These are phyloP conservation scores for Smithsoniella earleae DNA, from an alignment of 163 green algal species.

Conservation along the genomic window DNA sequence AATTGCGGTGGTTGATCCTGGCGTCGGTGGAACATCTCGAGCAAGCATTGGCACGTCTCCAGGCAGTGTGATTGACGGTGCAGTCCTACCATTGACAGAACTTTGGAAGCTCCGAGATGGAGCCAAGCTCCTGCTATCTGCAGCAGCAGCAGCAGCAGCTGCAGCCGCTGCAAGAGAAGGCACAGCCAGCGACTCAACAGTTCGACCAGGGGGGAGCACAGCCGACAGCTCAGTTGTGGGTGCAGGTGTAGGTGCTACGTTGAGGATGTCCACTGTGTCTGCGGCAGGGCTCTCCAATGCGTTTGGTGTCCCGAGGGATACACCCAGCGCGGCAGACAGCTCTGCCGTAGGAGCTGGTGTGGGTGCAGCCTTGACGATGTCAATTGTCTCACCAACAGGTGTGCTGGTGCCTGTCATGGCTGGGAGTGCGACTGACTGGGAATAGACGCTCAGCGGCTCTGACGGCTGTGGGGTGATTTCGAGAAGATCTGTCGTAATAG, in stretches of 20 bases:
- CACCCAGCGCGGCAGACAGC: constrained; percentile 1
- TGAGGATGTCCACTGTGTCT: constrained; percentile 5
- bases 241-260: neutral
- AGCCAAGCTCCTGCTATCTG: too few relatives aligned
- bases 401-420: neutral
- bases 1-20: constrained; percentile 10
- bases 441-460: neutral
- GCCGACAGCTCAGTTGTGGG: constrained; percentile 16
- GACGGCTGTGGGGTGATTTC: neutral
- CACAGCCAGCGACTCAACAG: neutral
- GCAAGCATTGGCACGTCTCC: too few relatives aligned
- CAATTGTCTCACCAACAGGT: neutral
- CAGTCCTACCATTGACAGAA: too few relatives aligned
- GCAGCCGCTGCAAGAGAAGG: neutral
- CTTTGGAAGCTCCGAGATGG: neutral
- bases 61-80: too few relatives aligned
- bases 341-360: constrained; percentile 4
- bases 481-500: neutral
- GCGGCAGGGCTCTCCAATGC: neutral
- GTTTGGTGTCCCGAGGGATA: neutral
- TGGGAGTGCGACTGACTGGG: neutral
- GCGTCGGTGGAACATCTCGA: neutral
- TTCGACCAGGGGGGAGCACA: neutral
- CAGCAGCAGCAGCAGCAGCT: neutral
- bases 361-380: constrained; percentile 16